Percentiles rank a stretch among this genome's conserved stretches.
These are phyloP conservation scores for Pseudocercospora fijiensis DNA, from an alignment of 2,329 filamentous ascomycete species.

Conservation along the genomic window DNA sequence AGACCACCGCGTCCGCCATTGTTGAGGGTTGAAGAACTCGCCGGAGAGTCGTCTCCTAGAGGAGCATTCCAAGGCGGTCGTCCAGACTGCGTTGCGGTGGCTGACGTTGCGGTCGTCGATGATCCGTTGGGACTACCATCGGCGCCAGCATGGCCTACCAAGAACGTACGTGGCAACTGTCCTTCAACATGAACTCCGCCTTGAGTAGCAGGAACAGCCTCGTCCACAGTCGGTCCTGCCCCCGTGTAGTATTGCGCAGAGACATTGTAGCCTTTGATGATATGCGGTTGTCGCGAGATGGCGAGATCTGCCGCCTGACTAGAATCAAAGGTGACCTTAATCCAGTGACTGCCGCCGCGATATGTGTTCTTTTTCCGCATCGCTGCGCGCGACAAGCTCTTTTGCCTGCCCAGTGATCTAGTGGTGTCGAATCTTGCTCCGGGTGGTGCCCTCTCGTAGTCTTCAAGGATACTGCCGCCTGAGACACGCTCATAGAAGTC, in stretches of 20 bases:
- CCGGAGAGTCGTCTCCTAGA: slow-evolving; percentile 12
- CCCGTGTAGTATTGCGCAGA: slow-evolving; percentile 51
- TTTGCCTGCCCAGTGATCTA: slow-evolving; percentile 68
- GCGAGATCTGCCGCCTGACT: slow-evolving; percentile 51
- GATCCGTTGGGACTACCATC: slow-evolving; percentile 34
- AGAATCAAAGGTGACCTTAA: slow-evolving; percentile 58
- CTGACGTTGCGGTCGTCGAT: slow-evolving; percentile 44
- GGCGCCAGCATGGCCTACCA: slow-evolving; percentile 31
- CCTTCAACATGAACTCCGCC: slow-evolving; percentile 36
- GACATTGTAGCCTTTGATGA: slow-evolving; percentile 49
- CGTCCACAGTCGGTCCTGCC: slow-evolving; percentile 45
- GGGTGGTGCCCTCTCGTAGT: slow-evolving; percentile 85
- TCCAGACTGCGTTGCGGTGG: slow-evolving; percentile 36
- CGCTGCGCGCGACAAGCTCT: slow-evolving; percentile 68
- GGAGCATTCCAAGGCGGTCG: slow-evolving; percentile 7
- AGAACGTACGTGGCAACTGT: slow-evolving; percentile 34
- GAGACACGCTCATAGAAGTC: slow-evolving; percentile 85
- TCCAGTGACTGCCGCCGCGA: slow-evolving; percentile 86
- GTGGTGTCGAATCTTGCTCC: slow-evolving; percentile 72
- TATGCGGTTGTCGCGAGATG: slow-evolving; percentile 49
- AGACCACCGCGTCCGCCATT: not conserved
- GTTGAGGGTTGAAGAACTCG: slow-evolving; percentile 11
- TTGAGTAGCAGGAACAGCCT: slow-evolving; percentile 43
- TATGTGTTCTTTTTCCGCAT: slow-evolving; percentile 77
- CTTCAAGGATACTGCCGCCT: slow-evolving; percentile 78